These are phyloP conservation scores for Paecilomyces variotii DNA, from an alignment of 2,329 filamentous ascomycete genomes.

Conservation along the genomic window DNA sequence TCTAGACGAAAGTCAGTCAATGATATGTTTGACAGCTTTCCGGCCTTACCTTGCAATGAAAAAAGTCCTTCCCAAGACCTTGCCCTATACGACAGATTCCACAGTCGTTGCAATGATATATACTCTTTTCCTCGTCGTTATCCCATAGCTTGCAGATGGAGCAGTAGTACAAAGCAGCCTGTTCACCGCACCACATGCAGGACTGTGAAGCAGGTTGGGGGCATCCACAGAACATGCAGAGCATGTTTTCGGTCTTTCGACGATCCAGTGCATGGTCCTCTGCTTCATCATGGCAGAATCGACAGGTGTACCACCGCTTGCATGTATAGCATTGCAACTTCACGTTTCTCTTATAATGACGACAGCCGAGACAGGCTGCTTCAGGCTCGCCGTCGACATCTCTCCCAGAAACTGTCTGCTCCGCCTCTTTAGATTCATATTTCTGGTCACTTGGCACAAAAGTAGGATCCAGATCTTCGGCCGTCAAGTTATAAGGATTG, in stretches of 20 bases:
- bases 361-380: slow-evolving; percentile 62
- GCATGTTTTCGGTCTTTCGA: slow-evolving; percentile 83
- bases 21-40: neutral
- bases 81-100: slow-evolving; percentile 88
- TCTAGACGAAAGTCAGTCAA: slow-evolving; percentile 44
- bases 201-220: slow-evolving; percentile 73
- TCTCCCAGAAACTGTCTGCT: slow-evolving; percentile 19
- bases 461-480: slow-evolving; percentile 58
- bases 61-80: slow-evolving; percentile 91
- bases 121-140: slow-evolving; percentile 79
- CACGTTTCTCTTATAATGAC: slow-evolving; percentile 91
- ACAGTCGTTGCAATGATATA: slow-evolving; percentile 94
- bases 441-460: slow-evolving; percentile 47
- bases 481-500: slow-evolving; percentile 33
- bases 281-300: slow-evolving; percentile 80
- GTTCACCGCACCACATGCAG: slow-evolving; percentile 68
- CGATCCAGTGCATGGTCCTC: slow-evolving; percentile 75
- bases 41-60: slow-evolving; percentile 80
- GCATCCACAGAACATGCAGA: slow-evolving; percentile 90
- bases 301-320: slow-evolving; percentile 86
- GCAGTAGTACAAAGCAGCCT: slow-evolving; percentile 85
- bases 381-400: slow-evolving; percentile 40
- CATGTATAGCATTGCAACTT: slow-evolving; percentile 91
- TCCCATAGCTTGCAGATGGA: slow-evolving; percentile 95
- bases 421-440: slow-evolving; percentile 17